Conservation (phyloP, 2,329 filamentous ascomycete species). For the Xylariaceae sp. region DNA sequence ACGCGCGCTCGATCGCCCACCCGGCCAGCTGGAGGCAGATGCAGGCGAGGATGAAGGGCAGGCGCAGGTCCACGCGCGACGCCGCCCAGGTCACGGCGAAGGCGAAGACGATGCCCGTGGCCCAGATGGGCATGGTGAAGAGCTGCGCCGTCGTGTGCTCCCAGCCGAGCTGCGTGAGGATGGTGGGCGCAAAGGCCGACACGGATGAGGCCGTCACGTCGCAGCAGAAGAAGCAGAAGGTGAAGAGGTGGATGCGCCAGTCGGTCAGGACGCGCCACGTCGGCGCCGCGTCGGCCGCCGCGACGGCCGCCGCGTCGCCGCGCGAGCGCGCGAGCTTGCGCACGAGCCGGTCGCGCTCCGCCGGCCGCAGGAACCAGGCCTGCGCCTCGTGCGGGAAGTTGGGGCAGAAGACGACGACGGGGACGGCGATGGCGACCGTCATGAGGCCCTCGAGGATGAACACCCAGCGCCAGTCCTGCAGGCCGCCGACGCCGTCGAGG, state of each 20-base stretch:
- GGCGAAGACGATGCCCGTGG: slow-evolving; percentile 16
- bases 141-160: slow-evolving; percentile 17
- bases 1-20: slow-evolving; percentile 22
- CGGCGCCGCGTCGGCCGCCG: slow-evolving; percentile 16
- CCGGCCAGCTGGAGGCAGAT: slow-evolving; percentile 19
- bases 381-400: slow-evolving; percentile 22
- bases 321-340: slow-evolving; percentile 16
- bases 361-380: slow-evolving; percentile 18
- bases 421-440: slow-evolving; percentile 13
- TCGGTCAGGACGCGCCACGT: slow-evolving; percentile 19
- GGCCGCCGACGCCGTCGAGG: slow-evolving; percentile 32
- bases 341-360: slow-evolving; percentile 17
- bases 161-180: slow-evolving; percentile 20
- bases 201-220: slow-evolving; percentile 22
- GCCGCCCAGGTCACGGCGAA: slow-evolving; percentile 18
- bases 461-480: slow-evolving; percentile 37
- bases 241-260: slow-evolving; percentile 23
- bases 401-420: slow-evolving; percentile 17
- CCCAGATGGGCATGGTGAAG: slow-evolving; percentile 24
- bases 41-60: slow-evolving; percentile 17
- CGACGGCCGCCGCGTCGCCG: slow-evolving; percentile 18
- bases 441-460: slow-evolving; percentile 32
- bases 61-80: slow-evolving; percentile 13
- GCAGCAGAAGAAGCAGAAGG: slow-evolving; percentile 23
- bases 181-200: slow-evolving; percentile 19